Conservation (phyloP, 129 eudicot genomes). For the Logfia minima region DNA sequence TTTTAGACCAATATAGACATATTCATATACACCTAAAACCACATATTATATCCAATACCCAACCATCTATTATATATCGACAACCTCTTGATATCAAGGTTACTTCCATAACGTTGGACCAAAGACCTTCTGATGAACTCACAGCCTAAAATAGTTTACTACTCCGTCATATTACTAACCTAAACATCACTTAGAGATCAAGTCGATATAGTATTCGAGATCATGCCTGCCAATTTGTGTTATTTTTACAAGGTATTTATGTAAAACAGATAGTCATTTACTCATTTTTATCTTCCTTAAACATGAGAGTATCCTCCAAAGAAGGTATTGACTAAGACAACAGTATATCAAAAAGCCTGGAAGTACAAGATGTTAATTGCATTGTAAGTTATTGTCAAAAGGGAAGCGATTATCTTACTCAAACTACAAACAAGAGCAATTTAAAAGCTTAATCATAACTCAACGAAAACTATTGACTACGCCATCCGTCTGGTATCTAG, state of each 20-base stretch:
- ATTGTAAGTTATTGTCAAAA: conserved; percentile 11
- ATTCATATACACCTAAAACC: neutral
- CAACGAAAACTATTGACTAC: conserved; percentile 2
- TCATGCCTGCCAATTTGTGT: neutral
- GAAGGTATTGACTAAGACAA: conserved; percentile 10
- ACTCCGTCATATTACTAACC: neutral
- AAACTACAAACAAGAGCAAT: conserved; percentile 19
- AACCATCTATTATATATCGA: neutral
- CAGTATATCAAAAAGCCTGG: neutral
- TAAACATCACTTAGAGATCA: neutral
- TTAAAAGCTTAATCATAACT: neutral
- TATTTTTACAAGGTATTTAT: neutral
- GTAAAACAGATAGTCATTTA: neutral
- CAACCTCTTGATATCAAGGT: neutral
- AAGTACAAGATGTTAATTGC: conserved; percentile 22
- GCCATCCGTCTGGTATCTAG: neutral
- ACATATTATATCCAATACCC: neutral
- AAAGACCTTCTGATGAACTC: neutral
- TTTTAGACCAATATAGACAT: neutral
- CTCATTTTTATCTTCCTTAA: neutral
- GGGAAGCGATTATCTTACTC: conserved; percentile 22
- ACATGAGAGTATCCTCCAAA: neutral
- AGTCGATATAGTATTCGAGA: too few species aligned
- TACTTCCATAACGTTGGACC: too few species aligned
- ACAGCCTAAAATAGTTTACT: neutral